Evolutionary conservation across 805 yeast genomes (phyloP), one percentile per base, ranked within the genome.

Genomic region (Teunomyces lycoperdinae): DNA sequence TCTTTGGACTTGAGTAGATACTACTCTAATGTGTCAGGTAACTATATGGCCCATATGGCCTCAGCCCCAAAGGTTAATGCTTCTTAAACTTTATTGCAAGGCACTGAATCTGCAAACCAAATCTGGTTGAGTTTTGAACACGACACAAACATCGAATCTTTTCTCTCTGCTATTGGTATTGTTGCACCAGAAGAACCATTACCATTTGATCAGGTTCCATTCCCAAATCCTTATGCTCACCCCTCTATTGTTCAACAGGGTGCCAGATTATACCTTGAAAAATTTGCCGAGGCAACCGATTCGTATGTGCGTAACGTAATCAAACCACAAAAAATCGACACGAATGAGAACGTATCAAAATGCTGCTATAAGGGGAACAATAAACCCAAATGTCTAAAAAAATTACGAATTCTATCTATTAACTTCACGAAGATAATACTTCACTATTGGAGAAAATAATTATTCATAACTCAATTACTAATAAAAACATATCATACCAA

Each of bases 91-190:
- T 70, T 77, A 49, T 68, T 83, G 53, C 64, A 71, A 49, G 74
- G 77, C 39, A 61, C 61, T 20, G 43, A 51, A 45, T 78, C 78
- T 31, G 58, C 62, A 8, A 77, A 75, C 50, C 84, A 78, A 46
- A 71, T 86, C 43, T 84, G 84, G 73, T 71, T 86, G 55, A 85
- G 82, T 54, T 84, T 87, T 70, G 74, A 88, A 10, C 96, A 89
- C 60, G 96, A 89, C 61, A 78, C 85, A 31, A 85, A 84, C 52
- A 64, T 87, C 38, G 71, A 81, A 53, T 70, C 83, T 39, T 82
- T 76, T 55, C 68, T 84, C 56, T 70, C 88, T 26, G 87, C 92
- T 2, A 64, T 87, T 41, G 90, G 88, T 6, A 61, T 87, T 52
- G 50, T 75, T 48, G 69, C 71, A 52, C 70, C 78, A 8, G 68